Base-by-base conservation (phyloP, 2,329 filamentous ascomycete genomes). In the Colletotrichum sp. region DNA sequence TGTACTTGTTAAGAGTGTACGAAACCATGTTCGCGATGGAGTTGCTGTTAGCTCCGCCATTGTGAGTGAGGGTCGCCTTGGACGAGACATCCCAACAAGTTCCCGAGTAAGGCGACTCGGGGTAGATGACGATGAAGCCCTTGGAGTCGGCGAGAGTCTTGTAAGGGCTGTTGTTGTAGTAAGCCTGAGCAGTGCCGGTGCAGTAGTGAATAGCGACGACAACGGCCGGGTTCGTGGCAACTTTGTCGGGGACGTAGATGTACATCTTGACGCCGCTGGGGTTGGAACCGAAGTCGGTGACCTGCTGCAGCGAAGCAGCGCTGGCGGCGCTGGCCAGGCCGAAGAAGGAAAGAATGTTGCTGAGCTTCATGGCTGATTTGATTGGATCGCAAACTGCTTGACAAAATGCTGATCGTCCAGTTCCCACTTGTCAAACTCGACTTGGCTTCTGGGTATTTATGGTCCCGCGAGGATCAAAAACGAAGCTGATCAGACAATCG, bases 71-170 rank as follows among this genome's bases (percentile, higher is more conserved):
- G 0, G 88, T 84, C 39, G 84, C 86, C 52, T 86, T 85, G 12
- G 88, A 90, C 7, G 89, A 87, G 8, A 93, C 91, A 78, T 93
- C 91, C 88, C 91, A 93, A 83, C 91, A 93, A 59, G 82, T 86
- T 52, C 84, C 86, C 16, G 80, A 80, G 71, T 83, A 85, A 66
- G 79, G 84, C 7, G 84, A 87, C 78, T 85, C 84, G 3, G 88
- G 88, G 76, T 87, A 89, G 77, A 89, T 87, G 21, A 87, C 81
- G 71, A 93, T 91, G 82, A 90, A 92, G 52, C 90, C 90, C 66
- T 90, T 85, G 32, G 84, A 82, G 76, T 92, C 90, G 16, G 91
- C 89, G 16, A 90, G 85, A 3, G 83, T 84, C 34, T 89, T 87
- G 81, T 91, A 92, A 3, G 88, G 87, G 1, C 87, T 88, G 74